Base-by-base conservation (phyloP, 2,329 filamentous ascomycete genomes). In the Lasiodiplodia sp. region DNA sequence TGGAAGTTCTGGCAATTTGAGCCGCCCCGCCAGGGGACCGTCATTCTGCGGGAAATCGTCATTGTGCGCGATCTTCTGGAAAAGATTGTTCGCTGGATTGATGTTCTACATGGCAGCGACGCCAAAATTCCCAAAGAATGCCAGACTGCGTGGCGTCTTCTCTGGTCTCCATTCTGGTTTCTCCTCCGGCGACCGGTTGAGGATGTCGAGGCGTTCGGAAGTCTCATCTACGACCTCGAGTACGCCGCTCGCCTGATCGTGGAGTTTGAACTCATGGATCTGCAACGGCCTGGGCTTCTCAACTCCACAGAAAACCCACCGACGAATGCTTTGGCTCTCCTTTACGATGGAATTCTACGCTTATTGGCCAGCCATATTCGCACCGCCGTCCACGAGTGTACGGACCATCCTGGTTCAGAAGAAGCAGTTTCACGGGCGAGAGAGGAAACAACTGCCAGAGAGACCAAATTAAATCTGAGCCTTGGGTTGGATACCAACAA, bases 1-100 rank as follows among this genome's bases (percentile, higher is more conserved):
- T 58, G 55, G 55, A 58, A 8, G 21, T 25, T 11, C 28, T 58
- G 55, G 55, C 14, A 6, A 31, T 58, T 4, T 12, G 28, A 38
- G 14, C 12, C 55, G 7, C 31, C 55, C 6, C 10, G 18, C 23
- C 18, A 58, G 25, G 55, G 31, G n/a, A 28, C 11, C 31, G 16
- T 58, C n/a, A 58, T 58, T 16, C 8, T 58, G 11, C 28, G 28
- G 28, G 28, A 28, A 28, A 28, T 28, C 31, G 16, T 58, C n/a
- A 58, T 58, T 16, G 31, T 58, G 11, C 25, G 55, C 16, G 55
- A 58, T 28, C 12, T 58, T 11, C 28, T 58, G 14, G 55, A 58
- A 28, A 58, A 58, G 12, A 58, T 37, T 6, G 12, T 58, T 21
- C 18, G 25, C n/a, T 58, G 51, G 51, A 25, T 53, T 7, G 23